Evolutionary conservation across 2,329 filamentous ascomycete genomes (phyloP).

Genomic region (Gnomoniopsis smithogilvyi): DNA sequence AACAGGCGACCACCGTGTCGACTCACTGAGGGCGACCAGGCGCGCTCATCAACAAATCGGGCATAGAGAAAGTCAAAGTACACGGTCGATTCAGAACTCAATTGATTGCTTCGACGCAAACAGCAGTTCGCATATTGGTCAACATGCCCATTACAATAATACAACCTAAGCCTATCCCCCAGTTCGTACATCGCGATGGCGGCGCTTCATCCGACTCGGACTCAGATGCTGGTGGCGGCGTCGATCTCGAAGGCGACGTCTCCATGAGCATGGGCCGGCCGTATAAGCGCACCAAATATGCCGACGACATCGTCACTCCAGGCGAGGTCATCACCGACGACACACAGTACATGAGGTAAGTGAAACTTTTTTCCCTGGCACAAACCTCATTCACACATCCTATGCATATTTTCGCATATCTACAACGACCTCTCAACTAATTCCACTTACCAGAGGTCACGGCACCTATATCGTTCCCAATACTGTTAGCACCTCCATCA

Average conservation of each 20-base stretch:
- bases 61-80: too few relatives aligned
- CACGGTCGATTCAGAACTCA: not conserved
- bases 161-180: slow-evolving; percentile 23
- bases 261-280: slow-evolving; percentile 35
- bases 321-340: slow-evolving; percentile 86
- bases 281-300: slow-evolving; percentile 35
- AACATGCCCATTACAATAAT: slow-evolving; percentile 30
- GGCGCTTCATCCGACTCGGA: slow-evolving; percentile 29
- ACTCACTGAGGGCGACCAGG: not conserved
- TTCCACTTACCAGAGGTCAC: slow-evolving; percentile 65
- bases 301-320: slow-evolving; percentile 70
- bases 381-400: not conserved
- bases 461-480: slow-evolving; percentile 70
- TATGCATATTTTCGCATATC: not conserved
- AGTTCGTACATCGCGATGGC: slow-evolving; percentile 2
- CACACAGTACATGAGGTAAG: slow-evolving; percentile 90
- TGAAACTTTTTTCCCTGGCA: not conserved
- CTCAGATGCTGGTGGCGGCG: slow-evolving; percentile 28
- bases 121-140: not conserved
- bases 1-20: not conserved
- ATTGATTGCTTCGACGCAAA: too few relatives aligned
- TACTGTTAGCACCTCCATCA: slow-evolving; percentile 63
- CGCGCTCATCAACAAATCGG: not conserved
- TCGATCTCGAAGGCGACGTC: slow-evolving; percentile 41
- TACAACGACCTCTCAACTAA: not conserved